Percentiles rank a stretch among this genome's conserved stretches.
phyloP scores from a whole-genome alignment of 371 early-diverging fungal genomes.

The Actinomortierella ambigua region DNA sequence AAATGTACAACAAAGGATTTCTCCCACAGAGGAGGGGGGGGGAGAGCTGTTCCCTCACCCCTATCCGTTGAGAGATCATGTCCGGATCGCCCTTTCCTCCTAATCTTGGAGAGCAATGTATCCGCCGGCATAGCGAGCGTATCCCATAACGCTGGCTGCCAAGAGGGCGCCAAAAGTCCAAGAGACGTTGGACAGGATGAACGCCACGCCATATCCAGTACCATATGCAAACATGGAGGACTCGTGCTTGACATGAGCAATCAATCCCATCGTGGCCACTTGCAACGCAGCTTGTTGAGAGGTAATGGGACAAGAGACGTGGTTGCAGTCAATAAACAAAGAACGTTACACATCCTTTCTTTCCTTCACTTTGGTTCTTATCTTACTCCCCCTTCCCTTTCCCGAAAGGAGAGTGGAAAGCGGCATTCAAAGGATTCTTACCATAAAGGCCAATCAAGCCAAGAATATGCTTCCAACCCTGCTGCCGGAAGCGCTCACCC shows the following conservation, averaged over 20 bases:
- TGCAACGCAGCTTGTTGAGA: conserved; percentile 26
- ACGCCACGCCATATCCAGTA: conserved; percentile 21
- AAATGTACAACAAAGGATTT: too few relatives aligned
- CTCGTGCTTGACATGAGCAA: conserved; percentile 30
- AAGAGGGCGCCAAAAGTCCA: conserved; percentile 21
- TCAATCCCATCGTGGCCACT: conserved; percentile 27
- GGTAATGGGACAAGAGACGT: not conserved
- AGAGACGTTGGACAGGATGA: conserved; percentile 32
- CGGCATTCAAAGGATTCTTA: conserved; percentile 4
- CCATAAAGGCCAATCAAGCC: conserved; percentile 40
- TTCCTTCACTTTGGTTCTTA: too few relatives aligned
- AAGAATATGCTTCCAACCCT: conserved; percentile 43
- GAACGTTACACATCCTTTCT: too few relatives aligned
- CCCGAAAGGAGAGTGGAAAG: not conserved
- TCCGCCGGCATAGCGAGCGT: conserved; percentile 33
- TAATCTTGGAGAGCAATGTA: conserved; percentile 30
- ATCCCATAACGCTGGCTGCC: conserved; percentile 22
- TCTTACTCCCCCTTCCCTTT: not conserved
- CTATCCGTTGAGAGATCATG: too few relatives aligned
- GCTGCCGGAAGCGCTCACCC: conserved; percentile 30
- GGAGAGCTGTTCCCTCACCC: too few relatives aligned
- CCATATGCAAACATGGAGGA: conserved; percentile 39
- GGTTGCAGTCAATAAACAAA: not conserved
- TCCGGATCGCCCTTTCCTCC: too few relatives aligned
- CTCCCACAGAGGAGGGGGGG: too few relatives aligned